A percentile compares a stretch with the other conserved stretches of the same genome.
Evolutionary conservation across 768 basidiomycete genomes (phyloP).

Genomic region (Suillus tomentosus): DNA sequence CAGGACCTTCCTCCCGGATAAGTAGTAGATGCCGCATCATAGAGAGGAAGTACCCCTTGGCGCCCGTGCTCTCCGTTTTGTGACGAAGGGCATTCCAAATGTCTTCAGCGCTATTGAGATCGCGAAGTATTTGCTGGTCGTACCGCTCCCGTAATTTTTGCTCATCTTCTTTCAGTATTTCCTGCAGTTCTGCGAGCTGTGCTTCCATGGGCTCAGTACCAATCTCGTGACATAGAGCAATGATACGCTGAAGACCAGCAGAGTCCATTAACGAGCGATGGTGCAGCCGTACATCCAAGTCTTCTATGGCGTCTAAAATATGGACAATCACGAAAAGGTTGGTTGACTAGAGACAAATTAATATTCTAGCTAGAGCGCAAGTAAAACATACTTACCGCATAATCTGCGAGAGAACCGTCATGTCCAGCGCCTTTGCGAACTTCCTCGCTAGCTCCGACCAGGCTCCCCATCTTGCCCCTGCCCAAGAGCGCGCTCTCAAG

Average conservation of each 20-base stretch:
- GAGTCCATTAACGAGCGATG: slow-evolving; percentile 89
- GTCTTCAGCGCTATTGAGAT: slow-evolving; percentile 81
- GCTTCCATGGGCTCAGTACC: slow-evolving; percentile 64
- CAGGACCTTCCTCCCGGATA: slow-evolving; percentile 84
- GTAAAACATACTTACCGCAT: slow-evolving; percentile 61
- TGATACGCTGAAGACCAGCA: slow-evolving; percentile 74
- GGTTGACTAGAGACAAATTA: slow-evolving; percentile 45
- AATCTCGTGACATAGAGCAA: slow-evolving; percentile 69
- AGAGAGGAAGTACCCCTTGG: slow-evolving; percentile 85
- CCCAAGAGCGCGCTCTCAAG: slow-evolving; percentile 77
- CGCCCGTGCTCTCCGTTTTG: slow-evolving; percentile 77
- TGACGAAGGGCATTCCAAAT: slow-evolving; percentile 81
- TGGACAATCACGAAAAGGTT: slow-evolving; percentile 76
- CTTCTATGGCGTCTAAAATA: slow-evolving; percentile 66
- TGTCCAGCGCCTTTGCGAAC: slow-evolving; percentile 66
- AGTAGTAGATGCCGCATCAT: slow-evolving; percentile 93
- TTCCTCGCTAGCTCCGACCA: slow-evolving; percentile 94
- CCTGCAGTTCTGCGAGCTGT: slow-evolving; percentile 62
- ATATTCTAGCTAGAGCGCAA: neutral
- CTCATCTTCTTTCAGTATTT: slow-evolving; percentile 74
- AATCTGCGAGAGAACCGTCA: slow-evolving; percentile 76
- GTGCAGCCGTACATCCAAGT: slow-evolving; percentile 83
- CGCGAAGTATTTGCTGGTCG: slow-evolving; percentile 73
- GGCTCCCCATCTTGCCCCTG: slow-evolving; percentile 91
- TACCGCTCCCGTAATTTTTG: slow-evolving; percentile 67